Evolutionary conservation across 148 eudicot species (phyloP).

Genomic region (Chenopodium formosanum): DNA sequence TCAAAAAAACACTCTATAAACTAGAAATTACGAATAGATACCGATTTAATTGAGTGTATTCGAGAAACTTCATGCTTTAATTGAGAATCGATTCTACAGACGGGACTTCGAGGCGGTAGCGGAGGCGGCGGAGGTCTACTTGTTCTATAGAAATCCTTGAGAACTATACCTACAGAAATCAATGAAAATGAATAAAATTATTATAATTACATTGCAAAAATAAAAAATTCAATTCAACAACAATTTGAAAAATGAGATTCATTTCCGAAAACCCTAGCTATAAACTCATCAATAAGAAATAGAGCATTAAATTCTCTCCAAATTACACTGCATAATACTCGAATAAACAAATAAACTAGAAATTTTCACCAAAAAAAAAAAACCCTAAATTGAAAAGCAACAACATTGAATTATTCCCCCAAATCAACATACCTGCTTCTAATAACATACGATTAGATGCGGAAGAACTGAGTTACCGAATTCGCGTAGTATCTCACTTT

Average conservation of each 20-base stretch:
- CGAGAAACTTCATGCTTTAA: conserved; percentile 79
- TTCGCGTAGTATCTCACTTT: neutral
- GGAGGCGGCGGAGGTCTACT: conserved; percentile 15
- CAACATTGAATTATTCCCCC: neutral
- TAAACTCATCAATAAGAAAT: no score
- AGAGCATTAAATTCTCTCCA: no score
- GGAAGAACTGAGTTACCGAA: neutral
- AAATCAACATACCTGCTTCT: conserved; percentile 15
- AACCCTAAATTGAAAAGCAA: neutral
- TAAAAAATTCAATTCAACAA: neutral
- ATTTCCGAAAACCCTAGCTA: no score
- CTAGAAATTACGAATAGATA: conserved; percentile 20
- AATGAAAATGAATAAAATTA: neutral
- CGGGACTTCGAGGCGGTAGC: neutral
- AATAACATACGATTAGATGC: conserved; percentile 24
- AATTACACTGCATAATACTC: no score
- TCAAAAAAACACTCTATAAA: neutral
- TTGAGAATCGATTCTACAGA: neutral
- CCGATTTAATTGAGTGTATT: conserved; percentile 90
- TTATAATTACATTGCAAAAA: neutral
- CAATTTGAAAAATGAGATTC: no score
- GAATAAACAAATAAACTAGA: neutral
- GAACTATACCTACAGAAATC: conserved; percentile 11
- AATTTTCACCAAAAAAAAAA: neutral
- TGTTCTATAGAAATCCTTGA: conserved; percentile 14